A percentile compares a stretch with the other conserved stretches of the same genome.
These are phyloP conservation scores for Xerocomellus amylosporus DNA, from an alignment of 768 basidiomycete species.

Conservation along the genomic window DNA sequence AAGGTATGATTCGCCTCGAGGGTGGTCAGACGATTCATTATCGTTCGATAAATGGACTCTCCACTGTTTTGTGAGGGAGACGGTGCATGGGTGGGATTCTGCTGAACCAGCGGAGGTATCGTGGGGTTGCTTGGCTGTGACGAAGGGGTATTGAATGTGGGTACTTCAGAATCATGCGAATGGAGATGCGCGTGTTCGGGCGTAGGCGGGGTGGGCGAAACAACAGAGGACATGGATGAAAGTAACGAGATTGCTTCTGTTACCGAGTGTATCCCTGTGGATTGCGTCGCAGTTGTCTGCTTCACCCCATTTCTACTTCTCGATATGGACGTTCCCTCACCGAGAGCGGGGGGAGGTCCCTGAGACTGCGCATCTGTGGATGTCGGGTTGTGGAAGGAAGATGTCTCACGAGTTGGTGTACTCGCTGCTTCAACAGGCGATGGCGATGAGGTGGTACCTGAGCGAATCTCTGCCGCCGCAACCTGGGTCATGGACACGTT, in stretches of 20 bases:
- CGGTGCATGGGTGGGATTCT: neutral
- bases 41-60: constrained; percentile 94
- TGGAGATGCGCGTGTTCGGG: constrained; percentile 3
- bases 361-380: neutral
- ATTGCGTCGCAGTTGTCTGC: neutral
- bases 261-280: constrained; percentile 9
- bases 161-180: constrained; percentile 7
- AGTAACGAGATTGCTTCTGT: constrained; percentile 27
- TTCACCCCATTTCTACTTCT: neutral
- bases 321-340: neutral
- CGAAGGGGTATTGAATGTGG: neutral
- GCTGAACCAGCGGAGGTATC: neutral
- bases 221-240: constrained; percentile 3
- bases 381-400: neutral
- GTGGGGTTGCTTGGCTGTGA: constrained; percentile 7
- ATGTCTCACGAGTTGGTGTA: neutral
- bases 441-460: neutral
- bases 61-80: constrained; percentile 38
- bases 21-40: constrained; percentile 86
- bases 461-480: neutral
- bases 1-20: constrained; percentile 88
- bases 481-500: constrained; percentile 6
- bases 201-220: neutral
- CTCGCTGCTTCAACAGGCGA: neutral
- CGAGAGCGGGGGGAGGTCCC: neutral